Evolutionary conservation across 176 grass and related monocot genomes (phyloP).

Genomic region (Poa annua): DNA sequence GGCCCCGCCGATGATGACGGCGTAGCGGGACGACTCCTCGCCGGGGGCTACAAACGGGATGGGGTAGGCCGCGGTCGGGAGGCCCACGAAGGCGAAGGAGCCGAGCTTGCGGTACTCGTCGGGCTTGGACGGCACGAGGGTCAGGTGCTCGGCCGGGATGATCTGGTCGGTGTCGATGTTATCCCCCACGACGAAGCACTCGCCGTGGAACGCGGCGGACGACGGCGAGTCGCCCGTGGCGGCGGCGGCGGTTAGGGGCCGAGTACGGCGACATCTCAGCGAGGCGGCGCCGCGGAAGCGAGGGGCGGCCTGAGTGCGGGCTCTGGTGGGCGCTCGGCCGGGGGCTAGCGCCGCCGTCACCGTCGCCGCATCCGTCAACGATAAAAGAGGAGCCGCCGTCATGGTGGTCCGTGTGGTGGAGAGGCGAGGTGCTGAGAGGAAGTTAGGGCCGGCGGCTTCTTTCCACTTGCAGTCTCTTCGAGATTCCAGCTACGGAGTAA

Average conservation of each 20-base stretch:
- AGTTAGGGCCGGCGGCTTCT: slow-evolving; percentile 11
- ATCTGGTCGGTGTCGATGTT: slow-evolving; percentile 99
- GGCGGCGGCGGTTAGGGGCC: slow-evolving; percentile 2
- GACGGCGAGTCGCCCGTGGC: slow-evolving; percentile 39
- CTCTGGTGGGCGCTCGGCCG: neutral
- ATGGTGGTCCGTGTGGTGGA: slow-evolving; percentile 9
- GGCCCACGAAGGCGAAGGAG: slow-evolving; percentile 80
- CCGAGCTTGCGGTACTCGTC: slow-evolving; percentile 93
- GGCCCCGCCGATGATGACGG: slow-evolving; percentile 68
- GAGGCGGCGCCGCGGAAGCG: neutral
- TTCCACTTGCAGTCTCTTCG: neutral
- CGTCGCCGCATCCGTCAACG: slow-evolving; percentile 7
- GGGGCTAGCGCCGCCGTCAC: slow-evolving; percentile 5
- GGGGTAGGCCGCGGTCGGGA: slow-evolving; percentile 58
- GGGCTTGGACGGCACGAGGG: slow-evolving; percentile 88
- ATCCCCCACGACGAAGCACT: slow-evolving; percentile 81
- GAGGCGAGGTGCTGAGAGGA: neutral
- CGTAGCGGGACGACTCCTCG: slow-evolving; percentile 49
- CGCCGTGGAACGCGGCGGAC: slow-evolving; percentile 66
- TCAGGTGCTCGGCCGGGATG: slow-evolving; percentile 93
- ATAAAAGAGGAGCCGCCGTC: slow-evolving; percentile 32
- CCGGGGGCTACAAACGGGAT: slow-evolving; percentile 67
- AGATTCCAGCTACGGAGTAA: no score
- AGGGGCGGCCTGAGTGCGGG: neutral
- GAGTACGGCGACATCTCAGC: slow-evolving; percentile 35